A percentile compares a stretch with the other conserved stretches of the same genome.
These are phyloP conservation scores for Daldinia vernicosa DNA, from an alignment of 495 filamentous ascomycete genomes.

Conservation along the genomic window DNA sequence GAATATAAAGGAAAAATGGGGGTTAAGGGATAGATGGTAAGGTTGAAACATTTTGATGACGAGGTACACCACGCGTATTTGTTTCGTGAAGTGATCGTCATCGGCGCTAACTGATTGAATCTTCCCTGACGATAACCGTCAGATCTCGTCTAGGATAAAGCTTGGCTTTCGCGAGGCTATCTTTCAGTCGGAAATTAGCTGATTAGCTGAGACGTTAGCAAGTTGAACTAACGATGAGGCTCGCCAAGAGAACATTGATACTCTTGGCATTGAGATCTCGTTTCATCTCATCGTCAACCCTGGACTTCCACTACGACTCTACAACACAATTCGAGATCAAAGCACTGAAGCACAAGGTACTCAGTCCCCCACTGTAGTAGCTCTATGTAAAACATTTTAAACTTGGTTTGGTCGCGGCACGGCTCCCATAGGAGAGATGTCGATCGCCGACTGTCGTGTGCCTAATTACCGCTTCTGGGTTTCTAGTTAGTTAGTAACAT, in stretches of 20 bases:
- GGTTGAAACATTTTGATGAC: conserved; percentile 19
- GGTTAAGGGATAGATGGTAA: not conserved
- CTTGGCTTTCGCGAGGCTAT: conserved; percentile 26
- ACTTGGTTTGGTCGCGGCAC: conserved; percentile 9
- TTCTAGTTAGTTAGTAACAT: not conserved
- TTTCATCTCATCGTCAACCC: conserved; percentile 38
- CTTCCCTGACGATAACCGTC: conserved; percentile 27
- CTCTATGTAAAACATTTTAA: conserved; percentile 20
- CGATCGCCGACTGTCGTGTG: conserved; percentile 30
- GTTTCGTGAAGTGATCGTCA: conserved; percentile 26
- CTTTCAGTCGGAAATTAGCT: conserved; percentile 7
- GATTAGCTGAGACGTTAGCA: conserved; percentile 5
- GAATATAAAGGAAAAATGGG: not conserved
- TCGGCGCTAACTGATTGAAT: conserved; percentile 5
- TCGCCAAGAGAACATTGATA: conserved; percentile 38
- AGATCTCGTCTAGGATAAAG: conserved; percentile 5
- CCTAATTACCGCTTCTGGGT: conserved; percentile 18
- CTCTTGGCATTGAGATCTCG: conserved; percentile 40
- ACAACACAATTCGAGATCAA: conserved; percentile 23
- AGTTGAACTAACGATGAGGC: conserved; percentile 16
- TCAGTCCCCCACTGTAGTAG: not conserved
- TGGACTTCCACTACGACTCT: conserved; percentile 6
- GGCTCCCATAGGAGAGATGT: conserved; percentile 25
- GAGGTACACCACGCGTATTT: conserved; percentile 5
- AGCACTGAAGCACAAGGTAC: conserved; percentile 9